Conservation (phyloP, 495 filamentous ascomycete species). For the Chaetomium tenue region DNA sequence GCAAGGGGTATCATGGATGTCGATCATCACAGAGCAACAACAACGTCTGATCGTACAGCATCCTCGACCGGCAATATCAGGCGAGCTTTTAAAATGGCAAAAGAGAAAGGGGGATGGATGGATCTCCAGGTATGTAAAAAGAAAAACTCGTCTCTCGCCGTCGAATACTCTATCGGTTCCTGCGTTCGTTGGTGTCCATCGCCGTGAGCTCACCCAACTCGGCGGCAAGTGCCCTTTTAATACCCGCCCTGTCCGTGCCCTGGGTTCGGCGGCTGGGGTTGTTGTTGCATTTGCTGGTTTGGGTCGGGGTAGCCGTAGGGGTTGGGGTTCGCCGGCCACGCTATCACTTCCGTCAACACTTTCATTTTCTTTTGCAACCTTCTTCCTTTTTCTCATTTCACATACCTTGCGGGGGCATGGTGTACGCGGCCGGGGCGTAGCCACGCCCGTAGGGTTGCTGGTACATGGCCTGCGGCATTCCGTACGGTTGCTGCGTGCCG, state of each 20-base stretch:
- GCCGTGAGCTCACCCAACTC: background rate
- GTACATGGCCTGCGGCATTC: conserved; percentile 32
- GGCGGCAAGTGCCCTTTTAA: conserved; percentile 11
- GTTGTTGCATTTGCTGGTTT: conserved; percentile 32
- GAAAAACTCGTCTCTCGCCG: background rate
- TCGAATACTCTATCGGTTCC: conserved; percentile 7
- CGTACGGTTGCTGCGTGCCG: conserved; percentile 39
- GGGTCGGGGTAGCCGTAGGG: conserved; percentile 46
- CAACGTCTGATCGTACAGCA: conserved; percentile 32
- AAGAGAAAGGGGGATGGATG: background rate
- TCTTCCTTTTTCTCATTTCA: background rate
- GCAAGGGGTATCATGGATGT: conserved; percentile 22
- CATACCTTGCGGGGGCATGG: conserved; percentile 44
- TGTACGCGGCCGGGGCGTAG: conserved; percentile 30
- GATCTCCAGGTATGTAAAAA: conserved; percentile 2
- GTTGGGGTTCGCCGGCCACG: conserved; percentile 17
- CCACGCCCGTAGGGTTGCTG: conserved; percentile 34
- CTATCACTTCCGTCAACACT: conserved; percentile 14
- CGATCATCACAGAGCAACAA: conserved; percentile 27
- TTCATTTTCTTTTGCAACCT: background rate
- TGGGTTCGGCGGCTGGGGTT: conserved; percentile 37
- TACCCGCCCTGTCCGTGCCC: conserved; percentile 35
- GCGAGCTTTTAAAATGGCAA: background rate
- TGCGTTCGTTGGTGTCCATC: background rate
- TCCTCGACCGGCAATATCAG: conserved; percentile 19